Percentiles rank a stretch among this genome's conserved stretches.
Conservation (phyloP, 768 basidiomycete species). For the Kwoniella sp. region DNA sequence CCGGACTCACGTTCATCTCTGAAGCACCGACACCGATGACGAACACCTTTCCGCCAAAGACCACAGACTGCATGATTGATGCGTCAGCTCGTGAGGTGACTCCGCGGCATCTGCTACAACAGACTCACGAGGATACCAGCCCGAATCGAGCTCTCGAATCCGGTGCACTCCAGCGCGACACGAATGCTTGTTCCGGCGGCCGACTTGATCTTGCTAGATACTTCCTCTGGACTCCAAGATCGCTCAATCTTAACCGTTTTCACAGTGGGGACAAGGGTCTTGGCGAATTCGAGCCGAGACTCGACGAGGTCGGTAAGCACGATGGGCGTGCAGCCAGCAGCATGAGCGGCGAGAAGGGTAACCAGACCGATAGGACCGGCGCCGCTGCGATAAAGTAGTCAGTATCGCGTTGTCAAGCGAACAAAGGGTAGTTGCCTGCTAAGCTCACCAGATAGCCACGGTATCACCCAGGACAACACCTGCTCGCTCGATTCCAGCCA, state of each 20-base stretch:
- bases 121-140: slow-evolving; percentile 56
- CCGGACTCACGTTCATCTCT: slow-evolving; percentile 49
- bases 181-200: slow-evolving; percentile 41
- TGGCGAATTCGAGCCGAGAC: slow-evolving; percentile 58
- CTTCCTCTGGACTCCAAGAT: slow-evolving; percentile 41
- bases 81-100: not conserved
- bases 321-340: slow-evolving; percentile 58
- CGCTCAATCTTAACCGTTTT: slow-evolving; percentile 54
- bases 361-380: slow-evolving; percentile 60
- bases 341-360: slow-evolving; percentile 56
- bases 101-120: not conserved
- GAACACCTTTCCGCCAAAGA: slow-evolving; percentile 58
- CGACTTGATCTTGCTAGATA: slow-evolving; percentile 49
- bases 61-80: slow-evolving; percentile 42
- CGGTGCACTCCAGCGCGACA: slow-evolving; percentile 58
- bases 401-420: not conserved
- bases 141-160: slow-evolving; percentile 57
- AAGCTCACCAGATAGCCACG: slow-evolving; percentile 56
- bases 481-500: slow-evolving; percentile 58
- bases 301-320: slow-evolving; percentile 58
- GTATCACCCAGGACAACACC: slow-evolving; percentile 57
- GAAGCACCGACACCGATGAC: slow-evolving; percentile 58
- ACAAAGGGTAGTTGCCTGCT: not conserved
- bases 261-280: slow-evolving; percentile 56
- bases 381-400: slow-evolving; percentile 43